These are phyloP conservation scores for Citrus sp. DNA, from an alignment of 345 rosid genomes.

Conservation along the genomic window DNA sequence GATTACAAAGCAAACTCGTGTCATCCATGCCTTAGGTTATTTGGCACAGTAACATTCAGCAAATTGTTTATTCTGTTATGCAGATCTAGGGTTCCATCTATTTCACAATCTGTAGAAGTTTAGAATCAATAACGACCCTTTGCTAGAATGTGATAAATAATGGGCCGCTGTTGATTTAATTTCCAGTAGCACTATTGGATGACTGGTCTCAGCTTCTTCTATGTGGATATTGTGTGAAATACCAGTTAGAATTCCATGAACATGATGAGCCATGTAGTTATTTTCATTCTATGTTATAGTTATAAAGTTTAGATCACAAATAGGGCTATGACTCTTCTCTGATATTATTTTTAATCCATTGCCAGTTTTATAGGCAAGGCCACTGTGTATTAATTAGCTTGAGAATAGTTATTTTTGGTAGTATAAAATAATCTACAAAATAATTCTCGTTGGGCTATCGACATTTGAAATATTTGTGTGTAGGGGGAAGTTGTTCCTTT, in stretches of 20 bases:
- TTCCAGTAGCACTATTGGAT: background rate
- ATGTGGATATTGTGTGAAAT: background rate
- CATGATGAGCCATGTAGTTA: background rate
- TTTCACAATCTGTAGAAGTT: background rate
- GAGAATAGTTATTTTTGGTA: background rate
- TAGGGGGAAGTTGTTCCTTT: constrained; percentile 87
- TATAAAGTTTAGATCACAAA: background rate
- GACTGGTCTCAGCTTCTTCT: background rate
- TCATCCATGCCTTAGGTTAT: background rate
- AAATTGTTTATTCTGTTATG: background rate
- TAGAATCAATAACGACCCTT: too few species aligned
- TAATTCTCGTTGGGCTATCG: constrained; percentile 7
- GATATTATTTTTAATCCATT: constrained; percentile 1
- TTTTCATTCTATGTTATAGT: background rate
- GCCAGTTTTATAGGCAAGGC: background rate
- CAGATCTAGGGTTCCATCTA: background rate
- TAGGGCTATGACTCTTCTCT: background rate
- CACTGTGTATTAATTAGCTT: background rate
- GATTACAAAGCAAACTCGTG: background rate
- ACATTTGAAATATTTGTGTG: constrained; percentile 8
- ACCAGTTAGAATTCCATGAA: background rate
- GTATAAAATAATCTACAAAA: background rate
- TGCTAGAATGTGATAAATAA: background rate
- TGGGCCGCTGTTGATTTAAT: background rate
- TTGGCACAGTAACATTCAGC: background rate